Conservation (phyloP, 257 asterid genomes). For the Gentiana dahurica region DNA sequence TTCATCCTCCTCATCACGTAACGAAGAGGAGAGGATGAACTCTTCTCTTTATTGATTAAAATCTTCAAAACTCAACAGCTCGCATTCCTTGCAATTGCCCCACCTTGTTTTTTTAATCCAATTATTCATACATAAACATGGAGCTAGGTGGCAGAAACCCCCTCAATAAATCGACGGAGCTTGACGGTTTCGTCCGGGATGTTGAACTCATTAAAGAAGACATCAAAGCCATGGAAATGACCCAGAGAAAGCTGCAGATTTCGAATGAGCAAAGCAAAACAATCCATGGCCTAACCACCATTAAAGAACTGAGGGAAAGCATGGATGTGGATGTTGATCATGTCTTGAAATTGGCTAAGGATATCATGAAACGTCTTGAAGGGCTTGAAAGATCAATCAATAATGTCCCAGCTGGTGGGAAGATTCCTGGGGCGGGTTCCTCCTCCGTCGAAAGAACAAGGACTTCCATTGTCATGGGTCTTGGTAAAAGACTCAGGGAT, state of each 20-base stretch:
- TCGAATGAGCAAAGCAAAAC: slow-evolving; percentile 21
- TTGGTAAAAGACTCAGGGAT: slow-evolving; percentile 25
- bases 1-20: no score
- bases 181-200: slow-evolving; percentile 22
- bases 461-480: slow-evolving; percentile 21
- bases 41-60: no score
- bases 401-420: slow-evolving; percentile 5
- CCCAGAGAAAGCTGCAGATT: slow-evolving; percentile 15
- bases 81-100: no score
- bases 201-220: slow-evolving; percentile 28
- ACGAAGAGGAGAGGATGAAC: no score
- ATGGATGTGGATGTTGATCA: slow-evolving; percentile 28
- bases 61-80: no score
- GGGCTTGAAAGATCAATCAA: neutral
- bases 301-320: slow-evolving; percentile 20
- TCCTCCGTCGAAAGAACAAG: slow-evolving; percentile 26
- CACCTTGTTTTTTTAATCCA: no score
- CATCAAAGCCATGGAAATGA: slow-evolving; percentile 18
- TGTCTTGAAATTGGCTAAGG: slow-evolving; percentile 20
- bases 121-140: no score
- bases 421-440: slow-evolving; percentile 6
- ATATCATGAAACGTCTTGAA: slow-evolving; percentile 20
- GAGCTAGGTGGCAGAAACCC: neutral
- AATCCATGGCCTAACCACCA: slow-evolving; percentile 11
- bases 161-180: slow-evolving; percentile 14